Conservation (phyloP, 768 basidiomycete species). For the Nidularia pulvinata region DNA sequence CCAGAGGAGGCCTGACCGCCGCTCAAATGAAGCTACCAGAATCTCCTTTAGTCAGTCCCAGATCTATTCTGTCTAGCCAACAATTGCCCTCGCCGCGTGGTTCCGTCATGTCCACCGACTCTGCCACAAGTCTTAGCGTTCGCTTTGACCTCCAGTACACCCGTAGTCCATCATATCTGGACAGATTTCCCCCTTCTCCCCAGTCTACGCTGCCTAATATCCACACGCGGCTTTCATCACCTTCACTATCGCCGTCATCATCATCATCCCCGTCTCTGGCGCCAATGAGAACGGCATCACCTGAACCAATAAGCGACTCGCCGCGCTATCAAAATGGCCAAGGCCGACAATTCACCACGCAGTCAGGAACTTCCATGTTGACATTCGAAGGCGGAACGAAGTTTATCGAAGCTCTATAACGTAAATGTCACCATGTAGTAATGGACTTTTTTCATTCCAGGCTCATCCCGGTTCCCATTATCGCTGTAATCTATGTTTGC, state of each 20-base stretch:
- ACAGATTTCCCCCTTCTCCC: conserved; percentile 14
- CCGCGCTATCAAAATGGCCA: conserved; percentile 8
- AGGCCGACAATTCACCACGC: conserved; percentile 9
- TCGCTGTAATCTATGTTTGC: background rate
- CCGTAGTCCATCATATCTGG: conserved; percentile 15
- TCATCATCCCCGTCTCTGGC: conserved; percentile 14
- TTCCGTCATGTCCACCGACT: conserved; percentile 20
- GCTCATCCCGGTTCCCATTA: background rate
- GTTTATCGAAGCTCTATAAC: conserved; percentile 33
- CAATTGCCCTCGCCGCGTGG: conserved; percentile 9
- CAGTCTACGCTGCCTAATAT: conserved; percentile 21
- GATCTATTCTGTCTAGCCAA: conserved; percentile 8
- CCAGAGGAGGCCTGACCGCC: background rate
- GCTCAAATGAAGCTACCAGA: background rate
- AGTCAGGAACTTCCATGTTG: conserved; percentile 22
- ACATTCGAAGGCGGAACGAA: conserved; percentile 46
- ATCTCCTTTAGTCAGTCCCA: background rate
- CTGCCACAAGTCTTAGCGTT: conserved; percentile 16
- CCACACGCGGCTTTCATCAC: conserved; percentile 21
- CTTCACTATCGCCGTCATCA: conserved; percentile 30
- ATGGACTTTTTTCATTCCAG: background rate
- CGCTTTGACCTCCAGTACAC: conserved; percentile 21
- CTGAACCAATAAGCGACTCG: conserved; percentile 5
- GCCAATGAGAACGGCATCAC: conserved; percentile 10
- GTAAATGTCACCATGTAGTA: background rate